Evolutionary conservation across 1,284 basidiomycete genomes (phyloP).

Genomic region (Chalciporus sp.): DNA sequence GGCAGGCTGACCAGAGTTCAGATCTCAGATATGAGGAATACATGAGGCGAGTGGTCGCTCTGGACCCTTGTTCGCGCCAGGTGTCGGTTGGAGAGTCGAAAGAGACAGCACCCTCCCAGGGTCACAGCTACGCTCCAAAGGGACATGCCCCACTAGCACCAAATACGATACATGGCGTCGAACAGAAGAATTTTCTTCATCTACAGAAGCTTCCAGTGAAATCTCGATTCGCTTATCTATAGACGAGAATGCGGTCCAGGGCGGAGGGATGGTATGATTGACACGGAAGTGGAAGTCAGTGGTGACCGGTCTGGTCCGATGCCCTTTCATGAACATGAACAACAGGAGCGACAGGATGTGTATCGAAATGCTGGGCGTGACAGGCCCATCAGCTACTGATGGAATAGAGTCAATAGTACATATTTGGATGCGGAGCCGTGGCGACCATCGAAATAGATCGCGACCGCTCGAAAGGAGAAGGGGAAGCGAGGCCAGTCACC

Average conservation of each 20-base stretch:
- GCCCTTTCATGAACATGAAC: too few relatives aligned
- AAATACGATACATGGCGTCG: too few relatives aligned
- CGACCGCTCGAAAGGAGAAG: background rate
- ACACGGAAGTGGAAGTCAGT: background rate
- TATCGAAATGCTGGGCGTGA: background rate
- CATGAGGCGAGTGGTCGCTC: too few relatives aligned
- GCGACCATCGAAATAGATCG: background rate
- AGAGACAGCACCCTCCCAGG: background rate
- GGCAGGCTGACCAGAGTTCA: background rate
- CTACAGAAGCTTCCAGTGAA: constrained; percentile 16
- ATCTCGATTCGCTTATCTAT: background rate
- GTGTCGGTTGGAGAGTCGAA: background rate
- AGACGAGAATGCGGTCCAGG: background rate
- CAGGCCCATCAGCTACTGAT: background rate
- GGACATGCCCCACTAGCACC: too few relatives aligned
- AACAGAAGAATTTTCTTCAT: background rate
- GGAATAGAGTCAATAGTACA: background rate
- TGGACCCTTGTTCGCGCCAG: too few relatives aligned
- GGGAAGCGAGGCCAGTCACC: background rate
- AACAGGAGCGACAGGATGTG: too few relatives aligned
- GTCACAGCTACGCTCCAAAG: background rate
- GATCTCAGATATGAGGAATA: too few relatives aligned
- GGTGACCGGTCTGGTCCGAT: background rate
- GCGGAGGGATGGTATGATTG: background rate
- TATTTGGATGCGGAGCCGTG: constrained; percentile 15